Conservation (phyloP, 805 yeast genomes). For the Tetrapisispora fleetii region DNA sequence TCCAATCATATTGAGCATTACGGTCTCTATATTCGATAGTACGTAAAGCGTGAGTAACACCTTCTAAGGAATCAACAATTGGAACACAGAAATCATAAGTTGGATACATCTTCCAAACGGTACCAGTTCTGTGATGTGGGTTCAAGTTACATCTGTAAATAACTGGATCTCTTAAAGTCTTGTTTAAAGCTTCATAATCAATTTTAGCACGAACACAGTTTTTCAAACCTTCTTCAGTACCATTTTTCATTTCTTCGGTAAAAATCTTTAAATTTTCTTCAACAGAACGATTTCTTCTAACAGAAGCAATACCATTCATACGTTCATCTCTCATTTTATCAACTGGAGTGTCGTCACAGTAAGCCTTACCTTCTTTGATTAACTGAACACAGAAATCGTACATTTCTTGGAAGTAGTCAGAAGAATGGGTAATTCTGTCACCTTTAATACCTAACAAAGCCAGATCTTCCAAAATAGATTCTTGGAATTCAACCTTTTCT, state of each 20-base stretch:
- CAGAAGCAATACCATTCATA: constrained; percentile 91
- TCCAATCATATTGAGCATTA: constrained; percentile 97
- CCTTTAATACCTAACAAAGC: constrained; percentile 86
- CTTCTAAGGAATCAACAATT: constrained; percentile 88
- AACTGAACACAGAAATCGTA: constrained; percentile 73
- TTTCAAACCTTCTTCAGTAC: constrained; percentile 85
- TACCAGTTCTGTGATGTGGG: constrained; percentile 96
- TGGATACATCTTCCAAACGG: constrained; percentile 92
- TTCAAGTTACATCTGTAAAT: constrained; percentile 94
- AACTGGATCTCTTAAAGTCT: constrained; percentile 95
- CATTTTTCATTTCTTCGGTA: constrained; percentile 86
- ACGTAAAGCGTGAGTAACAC: constrained; percentile 96
- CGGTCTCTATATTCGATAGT: constrained; percentile 98
- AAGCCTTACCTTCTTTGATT: constrained; percentile 94
- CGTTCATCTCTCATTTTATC: constrained; percentile 98
- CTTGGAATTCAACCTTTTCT: constrained; percentile 91
- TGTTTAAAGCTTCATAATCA: constrained; percentile 82
- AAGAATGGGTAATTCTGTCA: constrained; percentile 78
- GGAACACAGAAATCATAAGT: constrained; percentile 99
- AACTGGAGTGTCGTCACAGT: constrained; percentile 91
- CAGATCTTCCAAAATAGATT: constrained; percentile 88
- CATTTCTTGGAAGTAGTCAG: constrained; percentile 89
- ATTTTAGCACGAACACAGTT: constrained; percentile 96
- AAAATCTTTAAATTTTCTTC: constrained; percentile 86
- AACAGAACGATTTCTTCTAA: constrained; percentile 83